phyloP scores from a whole-genome alignment of 805 yeast species.

The Saturnispora bothae region DNA sequence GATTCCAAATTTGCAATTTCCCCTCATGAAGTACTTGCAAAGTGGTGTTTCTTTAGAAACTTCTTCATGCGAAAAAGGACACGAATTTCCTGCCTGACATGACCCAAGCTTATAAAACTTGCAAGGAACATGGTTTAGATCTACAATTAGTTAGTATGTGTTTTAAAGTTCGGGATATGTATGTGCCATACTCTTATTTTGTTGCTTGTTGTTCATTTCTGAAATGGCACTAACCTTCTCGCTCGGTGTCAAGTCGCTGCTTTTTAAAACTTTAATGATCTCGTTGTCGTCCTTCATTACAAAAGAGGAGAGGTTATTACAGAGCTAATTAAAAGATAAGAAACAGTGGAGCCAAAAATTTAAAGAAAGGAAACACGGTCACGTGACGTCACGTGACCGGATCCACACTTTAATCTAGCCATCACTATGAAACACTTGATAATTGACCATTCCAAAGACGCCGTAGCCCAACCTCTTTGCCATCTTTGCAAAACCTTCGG shows the following conservation, averaged over 20 bases:
- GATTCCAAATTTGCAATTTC: constrained; percentile 92
- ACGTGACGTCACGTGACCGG: not conserved
- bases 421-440: constrained; percentile 83
- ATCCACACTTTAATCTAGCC: constrained; percentile 37
- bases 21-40: constrained; percentile 90
- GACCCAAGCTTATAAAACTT: constrained; percentile 86
- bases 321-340: not conserved
- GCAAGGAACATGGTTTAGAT: constrained; percentile 91
- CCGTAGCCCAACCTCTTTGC: constrained; percentile 89
- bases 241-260: constrained; percentile 14
- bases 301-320: too few species aligned
- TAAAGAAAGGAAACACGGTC: not conserved
- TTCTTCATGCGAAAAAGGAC: constrained; percentile 83
- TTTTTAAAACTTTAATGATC: constrained; percentile 14
- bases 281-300: constrained; percentile 9
- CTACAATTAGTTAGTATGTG: constrained; percentile 23
- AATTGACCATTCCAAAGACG: constrained; percentile 88
- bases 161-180: not conserved
- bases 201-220: constrained; percentile 18
- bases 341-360: not conserved
- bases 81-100: constrained; percentile 87
- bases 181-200: constrained; percentile 18
- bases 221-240: constrained; percentile 17
- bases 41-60: constrained; percentile 38
- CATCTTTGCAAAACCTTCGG: constrained; percentile 98